Percentiles rank a stretch among this genome's conserved stretches.
These are phyloP conservation scores for Hypomontagnella submonticulosa DNA, from an alignment of 495 filamentous ascomycete species.

Conservation along the genomic window DNA sequence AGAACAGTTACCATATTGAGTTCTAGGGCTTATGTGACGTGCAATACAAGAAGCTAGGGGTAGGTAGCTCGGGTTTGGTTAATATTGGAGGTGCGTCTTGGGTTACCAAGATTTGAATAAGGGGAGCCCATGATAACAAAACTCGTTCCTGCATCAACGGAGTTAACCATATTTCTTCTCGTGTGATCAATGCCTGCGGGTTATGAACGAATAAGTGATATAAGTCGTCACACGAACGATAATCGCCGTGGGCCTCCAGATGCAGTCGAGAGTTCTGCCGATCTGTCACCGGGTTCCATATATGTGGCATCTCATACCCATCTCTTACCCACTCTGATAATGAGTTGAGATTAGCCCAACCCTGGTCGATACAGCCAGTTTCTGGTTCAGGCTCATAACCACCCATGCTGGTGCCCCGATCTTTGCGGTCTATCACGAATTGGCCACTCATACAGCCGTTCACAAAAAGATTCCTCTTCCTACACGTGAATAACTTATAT, in stretches of 20 bases:
- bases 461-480: conserved; percentile 31
- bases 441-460: conserved; percentile 40
- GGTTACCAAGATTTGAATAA: conserved; percentile 35
- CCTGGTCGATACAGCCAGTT: conserved; percentile 35
- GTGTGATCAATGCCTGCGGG: conserved; percentile 28
- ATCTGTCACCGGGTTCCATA: conserved; percentile 37
- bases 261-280: conserved; percentile 23
- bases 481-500: conserved; percentile 21
- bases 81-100: conserved; percentile 34
- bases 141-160: conserved; percentile 39
- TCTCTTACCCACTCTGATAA: conserved; percentile 40
- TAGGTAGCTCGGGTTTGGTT: conserved; percentile 29
- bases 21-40: conserved; percentile 45
- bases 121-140: conserved; percentile 1
- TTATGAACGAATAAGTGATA: conserved; percentile 27
- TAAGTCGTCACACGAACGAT: conserved; percentile 36
- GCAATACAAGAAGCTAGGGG: conserved; percentile 31
- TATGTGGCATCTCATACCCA: conserved; percentile 33
- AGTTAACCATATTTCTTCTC: conserved; percentile 16
- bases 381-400: conserved; percentile 38
- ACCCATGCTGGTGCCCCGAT: conserved; percentile 38
- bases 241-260: conserved; percentile 20
- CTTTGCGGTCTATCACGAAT: conserved; percentile 26
- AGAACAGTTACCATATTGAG: conserved; percentile 23
- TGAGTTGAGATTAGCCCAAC: conserved; percentile 42